Evolutionary conservation across 768 basidiomycete genomes (phyloP), one percentile per base, ranked within the genome.

Genomic region (Dictyophora rubrovolvata): DNA sequence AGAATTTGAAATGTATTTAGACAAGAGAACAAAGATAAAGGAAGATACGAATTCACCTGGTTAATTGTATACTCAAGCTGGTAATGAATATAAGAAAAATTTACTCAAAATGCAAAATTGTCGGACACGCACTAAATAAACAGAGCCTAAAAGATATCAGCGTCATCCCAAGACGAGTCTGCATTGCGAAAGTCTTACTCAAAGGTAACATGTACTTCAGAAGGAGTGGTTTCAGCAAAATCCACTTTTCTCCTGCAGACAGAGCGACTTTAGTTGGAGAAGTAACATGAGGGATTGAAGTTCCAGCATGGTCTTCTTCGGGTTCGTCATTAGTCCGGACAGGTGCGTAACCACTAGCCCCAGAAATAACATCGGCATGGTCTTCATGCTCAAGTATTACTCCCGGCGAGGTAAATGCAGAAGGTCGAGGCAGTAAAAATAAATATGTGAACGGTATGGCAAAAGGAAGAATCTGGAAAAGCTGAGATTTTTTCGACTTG

Each of bases 61-160:
- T 94, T 94, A 63, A 94, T 94, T 1, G 87, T 91, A 67, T 93
- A 94, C 69, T 94, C 92, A 55, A 92, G 84, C 89, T 91, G 60
- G 48, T 28, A 33, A 47, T 55, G 35, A 16, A 22, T 47, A 11
- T n/a, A 22, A 10, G n/a, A n/a, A n/a, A n/a, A n/a, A n/a, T n/a
- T n/a, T n/a, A 14, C 9, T 42, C 20, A 54, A 54, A 50, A 23
- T 22, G 20, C 23, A 42, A 37, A 33, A 1, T 28, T 16, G 42
- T 17, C 12, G 28, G 12, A 4, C 12, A 72, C 83, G 67, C 56
- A 86, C 84, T 48, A 78, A 73, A 62, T 85, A 86, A 1, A 86
- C 79, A 60, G 79, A 80, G 46, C 86, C 86, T 75, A 68, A 55
- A 66, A n/a, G 47, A n/a, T 12, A 42, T 12, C 23, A 2, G 8